Percentiles rank a stretch among this genome's conserved stretches.
Conservation (phyloP, 495 filamentous ascomycete species). For the Neurospora sp. region DNA sequence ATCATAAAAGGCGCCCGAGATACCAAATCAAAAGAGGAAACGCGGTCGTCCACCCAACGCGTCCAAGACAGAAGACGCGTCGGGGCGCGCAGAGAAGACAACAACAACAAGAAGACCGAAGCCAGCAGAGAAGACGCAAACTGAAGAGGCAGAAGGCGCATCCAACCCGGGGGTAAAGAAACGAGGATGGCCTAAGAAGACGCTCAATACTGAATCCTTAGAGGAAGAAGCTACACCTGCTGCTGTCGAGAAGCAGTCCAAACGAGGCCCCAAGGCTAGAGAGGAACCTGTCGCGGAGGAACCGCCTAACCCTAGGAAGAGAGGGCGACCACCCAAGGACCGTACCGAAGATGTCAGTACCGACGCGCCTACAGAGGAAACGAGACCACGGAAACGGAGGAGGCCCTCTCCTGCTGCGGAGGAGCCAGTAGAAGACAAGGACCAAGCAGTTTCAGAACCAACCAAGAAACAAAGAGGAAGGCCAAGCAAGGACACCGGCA, state of each 20-base stretch:
- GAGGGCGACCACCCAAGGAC: not conserved
- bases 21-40: slow-evolving; percentile 30
- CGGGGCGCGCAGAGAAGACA: slow-evolving; percentile 3
- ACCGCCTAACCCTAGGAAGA: slow-evolving; percentile 1
- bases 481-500: not conserved
- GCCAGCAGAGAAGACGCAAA: not conserved
- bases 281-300: not conserved
- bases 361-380: not conserved
- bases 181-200: slow-evolving; percentile 12
- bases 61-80: slow-evolving; percentile 29
- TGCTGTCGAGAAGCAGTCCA: not conserved
- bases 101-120: not conserved
- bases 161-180: slow-evolving; percentile 5
- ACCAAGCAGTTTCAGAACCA: not conserved
- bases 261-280: not conserved
- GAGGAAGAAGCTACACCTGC: not conserved
- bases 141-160: not conserved
- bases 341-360: not conserved
- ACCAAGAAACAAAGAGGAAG: not conserved
- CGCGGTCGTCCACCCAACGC: slow-evolving; percentile 31
- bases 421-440: not conserved
- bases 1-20: slow-evolving; percentile 16
- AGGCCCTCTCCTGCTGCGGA: not conserved
- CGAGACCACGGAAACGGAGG: slow-evolving; percentile 10
- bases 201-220: not conserved